Conservation (phyloP, 164 flowering plant genomes). For the Stephania japonica region DNA sequence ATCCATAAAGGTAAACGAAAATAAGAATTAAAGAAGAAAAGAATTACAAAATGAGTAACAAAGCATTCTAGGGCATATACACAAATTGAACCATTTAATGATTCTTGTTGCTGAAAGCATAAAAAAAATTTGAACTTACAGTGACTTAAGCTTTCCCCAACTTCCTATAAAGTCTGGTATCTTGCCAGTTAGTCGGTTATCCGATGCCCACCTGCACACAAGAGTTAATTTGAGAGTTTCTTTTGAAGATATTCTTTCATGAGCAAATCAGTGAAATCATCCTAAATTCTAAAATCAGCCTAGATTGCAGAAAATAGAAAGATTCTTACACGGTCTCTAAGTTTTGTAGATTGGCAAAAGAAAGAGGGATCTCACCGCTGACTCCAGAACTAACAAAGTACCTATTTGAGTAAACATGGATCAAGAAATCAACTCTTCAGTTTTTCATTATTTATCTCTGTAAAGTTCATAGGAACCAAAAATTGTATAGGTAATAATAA, state of each 20-base stretch:
- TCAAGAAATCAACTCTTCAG: not conserved
- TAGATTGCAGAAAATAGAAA: not conserved
- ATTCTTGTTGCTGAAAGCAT: not conserved
- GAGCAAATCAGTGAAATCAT: not conserved
- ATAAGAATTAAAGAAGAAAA: not conserved
- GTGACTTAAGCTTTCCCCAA: constrained; percentile 41
- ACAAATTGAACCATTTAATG: not conserved
- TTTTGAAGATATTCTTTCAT: not conserved
- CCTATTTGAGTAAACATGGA: constrained; percentile 13
- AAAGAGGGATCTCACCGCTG: constrained; percentile 36
- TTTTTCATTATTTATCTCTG: not conserved
- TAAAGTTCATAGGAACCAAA: not conserved
- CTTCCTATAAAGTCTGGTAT: constrained; percentile 72
- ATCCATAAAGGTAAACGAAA: not conserved
- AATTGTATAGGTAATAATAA: not conserved
- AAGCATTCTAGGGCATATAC: not conserved
- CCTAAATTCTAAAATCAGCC: not conserved
- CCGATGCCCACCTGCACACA: constrained; percentile 60
- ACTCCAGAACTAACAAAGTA: constrained; percentile 35
- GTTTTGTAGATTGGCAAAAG: constrained; percentile 24
- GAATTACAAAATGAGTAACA: not conserved
- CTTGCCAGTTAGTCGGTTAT: constrained; percentile 43
- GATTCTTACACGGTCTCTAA: constrained; percentile 27
- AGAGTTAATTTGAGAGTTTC: not conserved
- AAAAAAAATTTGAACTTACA: constrained; percentile 27